These are phyloP conservation scores for Saccharomycopsis hybrid DNA, from an alignment of 1,139 yeast species.

Conservation along the genomic window DNA sequence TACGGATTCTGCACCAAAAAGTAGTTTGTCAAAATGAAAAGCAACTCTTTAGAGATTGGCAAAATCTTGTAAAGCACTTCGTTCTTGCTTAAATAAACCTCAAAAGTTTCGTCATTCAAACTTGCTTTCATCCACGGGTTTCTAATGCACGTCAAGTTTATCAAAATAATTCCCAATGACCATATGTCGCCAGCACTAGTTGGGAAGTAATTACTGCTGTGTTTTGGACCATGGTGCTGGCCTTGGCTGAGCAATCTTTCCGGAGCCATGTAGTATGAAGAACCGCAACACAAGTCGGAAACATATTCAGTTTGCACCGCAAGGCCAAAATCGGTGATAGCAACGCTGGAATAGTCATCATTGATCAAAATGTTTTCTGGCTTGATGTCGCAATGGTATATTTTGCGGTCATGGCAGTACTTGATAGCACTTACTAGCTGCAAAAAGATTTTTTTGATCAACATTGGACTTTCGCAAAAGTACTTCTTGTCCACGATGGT, in stretches of 20 bases:
- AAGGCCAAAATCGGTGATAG: constrained; percentile 80
- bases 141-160: constrained; percentile 75
- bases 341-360: constrained; percentile 50
- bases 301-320: constrained; percentile 57
- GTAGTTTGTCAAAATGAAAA: constrained; percentile 42
- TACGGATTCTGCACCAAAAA: constrained; percentile 59
- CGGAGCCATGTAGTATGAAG: constrained; percentile 91
- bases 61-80: constrained; percentile 54
- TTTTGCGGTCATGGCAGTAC: constrained; percentile 58
- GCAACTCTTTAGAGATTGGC: constrained; percentile 61
- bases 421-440: constrained; percentile 70
- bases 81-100: constrained; percentile 43
- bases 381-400: constrained; percentile 85
- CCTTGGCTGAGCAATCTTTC: constrained; percentile 73
- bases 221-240: too few species aligned
- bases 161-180: constrained; percentile 78
- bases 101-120: constrained; percentile 51
- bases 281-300: constrained; percentile 75
- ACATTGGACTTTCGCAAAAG: constrained; percentile 43
- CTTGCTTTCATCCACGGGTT: constrained; percentile 91
- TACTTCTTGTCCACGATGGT: constrained; percentile 66
- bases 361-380: constrained; percentile 82
- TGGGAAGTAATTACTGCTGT: constrained; percentile 34
- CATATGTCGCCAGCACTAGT: constrained; percentile 79
- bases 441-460: constrained; percentile 65